A percentile compares a stretch with the other conserved stretches of the same genome.
These are phyloP conservation scores for Pseudogymnoascus sp. DNA, from an alignment of 2,329 filamentous ascomycete genomes.

Conservation along the genomic window DNA sequence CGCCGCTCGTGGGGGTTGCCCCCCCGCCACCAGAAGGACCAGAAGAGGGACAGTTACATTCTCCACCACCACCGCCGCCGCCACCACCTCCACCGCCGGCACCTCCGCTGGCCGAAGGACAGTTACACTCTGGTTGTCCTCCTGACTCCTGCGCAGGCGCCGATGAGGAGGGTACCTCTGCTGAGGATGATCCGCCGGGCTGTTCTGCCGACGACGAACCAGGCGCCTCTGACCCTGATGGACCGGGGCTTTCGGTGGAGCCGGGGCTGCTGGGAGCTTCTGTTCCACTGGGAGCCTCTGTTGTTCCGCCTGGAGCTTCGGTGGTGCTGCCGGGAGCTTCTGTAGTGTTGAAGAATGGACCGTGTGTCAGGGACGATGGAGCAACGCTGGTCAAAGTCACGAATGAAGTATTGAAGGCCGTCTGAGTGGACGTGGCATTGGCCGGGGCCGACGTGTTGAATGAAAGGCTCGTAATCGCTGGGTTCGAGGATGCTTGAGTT, in stretches of 20 bases:
- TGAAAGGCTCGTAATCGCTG: neutral
- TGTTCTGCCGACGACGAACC: neutral
- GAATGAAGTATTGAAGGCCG: neutral
- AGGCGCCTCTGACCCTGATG: neutral
- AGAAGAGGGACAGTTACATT: neutral
- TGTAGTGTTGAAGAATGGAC: slow-evolving; percentile 2
- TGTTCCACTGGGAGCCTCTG: neutral
- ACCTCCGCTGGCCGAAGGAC: neutral
- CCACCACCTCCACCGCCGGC: neutral
- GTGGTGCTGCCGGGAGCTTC: neutral
- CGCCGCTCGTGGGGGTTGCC: too few relatives aligned
- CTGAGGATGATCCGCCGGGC: neutral
- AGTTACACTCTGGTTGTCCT: neutral
- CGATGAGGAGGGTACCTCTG: neutral
- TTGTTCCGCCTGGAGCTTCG: neutral
- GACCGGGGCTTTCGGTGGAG: neutral
- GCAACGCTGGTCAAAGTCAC: neutral
- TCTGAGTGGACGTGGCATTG: neutral
- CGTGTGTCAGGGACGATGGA: neutral
- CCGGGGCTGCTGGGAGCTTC: neutral
- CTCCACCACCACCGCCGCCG: neutral
- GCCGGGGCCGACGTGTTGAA: neutral
- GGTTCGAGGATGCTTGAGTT: neutral
- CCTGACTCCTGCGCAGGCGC: neutral
- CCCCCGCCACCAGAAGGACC: neutral